Conservation (phyloP, 2,329 filamentous ascomycete genomes). For the Alternaria ventricosa region DNA sequence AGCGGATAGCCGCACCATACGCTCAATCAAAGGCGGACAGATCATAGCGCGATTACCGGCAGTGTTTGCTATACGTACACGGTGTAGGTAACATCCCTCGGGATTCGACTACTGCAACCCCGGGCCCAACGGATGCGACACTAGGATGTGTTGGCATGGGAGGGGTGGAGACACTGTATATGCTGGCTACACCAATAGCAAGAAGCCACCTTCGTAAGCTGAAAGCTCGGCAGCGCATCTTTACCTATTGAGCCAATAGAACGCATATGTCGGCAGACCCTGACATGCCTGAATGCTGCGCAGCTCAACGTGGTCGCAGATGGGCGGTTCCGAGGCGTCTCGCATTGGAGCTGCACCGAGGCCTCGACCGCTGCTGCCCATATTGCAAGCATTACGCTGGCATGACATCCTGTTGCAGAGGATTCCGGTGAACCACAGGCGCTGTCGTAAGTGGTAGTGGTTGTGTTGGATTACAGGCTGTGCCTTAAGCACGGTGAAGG, state of each 20-base stretch:
- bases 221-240: slow-evolving; percentile 15
- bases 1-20: slow-evolving; percentile 8
- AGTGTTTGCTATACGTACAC: slow-evolving; percentile 22
- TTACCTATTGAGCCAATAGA: slow-evolving; percentile 18
- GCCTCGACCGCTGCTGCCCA: slow-evolving; percentile 7
- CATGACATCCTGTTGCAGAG: slow-evolving; percentile 23
- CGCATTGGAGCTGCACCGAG: slow-evolving; percentile 13
- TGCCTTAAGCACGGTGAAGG: slow-evolving; percentile 1
- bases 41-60: slow-evolving; percentile 11
- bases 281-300: slow-evolving; percentile 10
- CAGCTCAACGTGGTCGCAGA: slow-evolving; percentile 30
- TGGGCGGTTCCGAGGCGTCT: slow-evolving; percentile 18
- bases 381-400: slow-evolving; percentile 16
- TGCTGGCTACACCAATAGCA: slow-evolving; percentile 23
- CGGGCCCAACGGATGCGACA: slow-evolving; percentile 15
- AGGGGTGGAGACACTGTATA: slow-evolving; percentile 13
- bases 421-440: slow-evolving; percentile 23
- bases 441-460: slow-evolving; percentile 1
- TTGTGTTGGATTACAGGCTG: slow-evolving; percentile 10
- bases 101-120: slow-evolving; percentile 11
- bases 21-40: slow-evolving; percentile 5
- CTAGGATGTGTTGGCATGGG: slow-evolving; percentile 16
- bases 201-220: slow-evolving; percentile 19
- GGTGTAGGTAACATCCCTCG: slow-evolving; percentile 1
- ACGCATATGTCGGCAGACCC: slow-evolving; percentile 10